phyloP scores from a whole-genome alignment of 495 filamentous ascomycete species.

The Aspergillus coremiiformis region DNA sequence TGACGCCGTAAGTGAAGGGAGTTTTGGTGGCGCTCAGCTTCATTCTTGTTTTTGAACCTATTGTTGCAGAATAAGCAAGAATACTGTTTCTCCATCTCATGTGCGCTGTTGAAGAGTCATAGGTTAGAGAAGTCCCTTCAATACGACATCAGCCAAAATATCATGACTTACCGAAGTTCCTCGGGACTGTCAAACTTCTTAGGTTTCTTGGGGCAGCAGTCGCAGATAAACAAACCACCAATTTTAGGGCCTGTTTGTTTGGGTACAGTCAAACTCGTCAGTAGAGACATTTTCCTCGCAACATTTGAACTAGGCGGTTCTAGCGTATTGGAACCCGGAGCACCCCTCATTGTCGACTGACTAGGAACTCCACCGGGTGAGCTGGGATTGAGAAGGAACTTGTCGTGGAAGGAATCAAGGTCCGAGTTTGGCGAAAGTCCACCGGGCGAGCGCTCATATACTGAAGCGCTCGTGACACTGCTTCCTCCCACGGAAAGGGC shows the following conservation, averaged over 20 bases:
- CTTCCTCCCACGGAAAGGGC: conserved; percentile 58
- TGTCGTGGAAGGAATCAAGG: conserved; percentile 39
- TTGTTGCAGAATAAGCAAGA: conserved; percentile 86
- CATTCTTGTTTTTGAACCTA: conserved; percentile 99
- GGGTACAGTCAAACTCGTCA: conserved; percentile 21
- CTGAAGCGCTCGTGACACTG: conserved; percentile 64
- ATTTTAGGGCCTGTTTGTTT: conserved; percentile 29
- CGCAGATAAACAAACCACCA: conserved; percentile 65
- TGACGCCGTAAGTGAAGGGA: conserved; percentile 91
- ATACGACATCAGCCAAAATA: not conserved
- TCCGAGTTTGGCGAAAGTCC: conserved; percentile 61
- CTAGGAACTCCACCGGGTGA: conserved; percentile 44
- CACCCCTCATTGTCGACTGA: conserved; percentile 12
- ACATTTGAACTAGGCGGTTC: conserved; percentile 26
- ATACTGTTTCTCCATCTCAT: conserved; percentile 95
- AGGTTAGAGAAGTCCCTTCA: not conserved
- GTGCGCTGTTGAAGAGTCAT: conserved; percentile 41
- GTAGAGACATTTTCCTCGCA: conserved; percentile 39
- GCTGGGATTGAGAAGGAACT: conserved; percentile 48
- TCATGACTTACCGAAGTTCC: conserved; percentile 67
- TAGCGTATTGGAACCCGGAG: conserved; percentile 15
- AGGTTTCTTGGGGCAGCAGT: conserved; percentile 97
- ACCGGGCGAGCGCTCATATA: conserved; percentile 67
- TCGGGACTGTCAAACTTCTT: conserved; percentile 90
- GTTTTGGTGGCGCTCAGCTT: conserved; percentile 96